Evolutionary conservation across 2,329 filamentous ascomycete genomes (phyloP), one percentile per base, ranked within the genome.

Genomic region (Byssochlamys sp.): DNA sequence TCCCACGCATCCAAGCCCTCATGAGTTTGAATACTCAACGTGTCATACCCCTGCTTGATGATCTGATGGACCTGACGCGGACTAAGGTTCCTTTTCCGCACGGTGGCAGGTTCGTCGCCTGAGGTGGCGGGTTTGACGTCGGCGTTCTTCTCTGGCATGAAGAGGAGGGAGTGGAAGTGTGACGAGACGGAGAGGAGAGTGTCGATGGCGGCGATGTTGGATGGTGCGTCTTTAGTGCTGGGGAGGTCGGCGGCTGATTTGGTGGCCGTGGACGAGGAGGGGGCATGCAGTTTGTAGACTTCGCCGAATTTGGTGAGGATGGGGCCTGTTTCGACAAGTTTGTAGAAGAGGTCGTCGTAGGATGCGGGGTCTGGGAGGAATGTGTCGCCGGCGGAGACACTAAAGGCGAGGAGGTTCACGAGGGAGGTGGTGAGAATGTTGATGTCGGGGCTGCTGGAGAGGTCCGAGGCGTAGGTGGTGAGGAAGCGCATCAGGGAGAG

Each of bases 311-410:
- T 90, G 31, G 81, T 77, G 25, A 97, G 81, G 11, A 90, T 82
- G 53, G 95, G 90, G 10, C 91, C 90, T 1, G 87, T 89, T 73
- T 99, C 94, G 27, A 97, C 91, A 1, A 97, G 83, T 75, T 99
- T 99, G 82, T 99, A 99, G 76, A 99, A 97, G 0, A 99, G 80
- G 68, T 99, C 94, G 66, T 99, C 94, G 72, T 97, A 97, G 1
- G 90, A 86, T 19, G 88, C 83, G 0, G 91, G 86, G 29, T 89
- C 89, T 0, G 92, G 94, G 6, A 99, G 80, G 73, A 99, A 97
- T 2, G 88, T 86, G 71, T 97, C 94, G 5, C 94, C 94, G 1
- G 85, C 84, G 1, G 89, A 94, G 6, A 99, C 80, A 1, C 90
- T 89, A 45, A 96, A 81, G 1, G 90, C 90, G 45, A 96, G 79